These are phyloP conservation scores for Fusarium pseudoanthophilum DNA, from an alignment of 2,329 filamentous ascomycete species.

Conservation along the genomic window DNA sequence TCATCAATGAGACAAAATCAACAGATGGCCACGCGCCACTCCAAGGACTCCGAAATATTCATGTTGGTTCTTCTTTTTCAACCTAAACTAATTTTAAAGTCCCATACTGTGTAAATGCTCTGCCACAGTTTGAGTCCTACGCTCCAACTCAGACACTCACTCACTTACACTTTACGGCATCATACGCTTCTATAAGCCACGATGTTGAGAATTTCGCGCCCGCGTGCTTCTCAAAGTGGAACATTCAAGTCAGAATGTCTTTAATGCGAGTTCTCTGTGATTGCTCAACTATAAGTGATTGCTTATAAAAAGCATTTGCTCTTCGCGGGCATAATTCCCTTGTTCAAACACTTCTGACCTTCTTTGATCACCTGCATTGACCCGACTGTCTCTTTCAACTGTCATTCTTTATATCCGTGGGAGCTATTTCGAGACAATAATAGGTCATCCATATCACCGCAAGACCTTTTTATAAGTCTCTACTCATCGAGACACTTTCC, in stretches of 20 bases:
- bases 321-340: slow-evolving; percentile 5
- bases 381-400: slow-evolving; percentile 34
- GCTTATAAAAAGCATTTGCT: slow-evolving; percentile 17
- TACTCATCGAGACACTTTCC: slow-evolving; percentile 15
- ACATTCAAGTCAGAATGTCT: background rate
- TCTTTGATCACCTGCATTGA: slow-evolving; percentile 47
- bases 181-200: slow-evolving; percentile 34
- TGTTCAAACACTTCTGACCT: slow-evolving; percentile 33
- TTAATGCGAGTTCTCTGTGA: slow-evolving; percentile 1
- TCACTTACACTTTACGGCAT: slow-evolving; percentile 33
- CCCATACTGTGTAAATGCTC: background rate
- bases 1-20: slow-evolving; percentile 33
- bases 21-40: slow-evolving; percentile 30
- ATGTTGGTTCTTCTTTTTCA: background rate
- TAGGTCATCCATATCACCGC: slow-evolving; percentile 35
- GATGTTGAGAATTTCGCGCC: slow-evolving; percentile 9
- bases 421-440: slow-evolving; percentile 36
- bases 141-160: slow-evolving; percentile 4
- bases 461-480: background rate
- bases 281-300: background rate
- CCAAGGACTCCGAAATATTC: background rate
- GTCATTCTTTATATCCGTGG: slow-evolving; percentile 37
- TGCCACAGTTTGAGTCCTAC: slow-evolving; percentile 35
- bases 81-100: slow-evolving; percentile 12
- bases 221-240: slow-evolving; percentile 26